Evolutionary conservation across 2,329 filamentous ascomycete species (phyloP), one percentile per base, ranked within the genome.

Genomic region (Didymosphaeria variabile): DNA sequence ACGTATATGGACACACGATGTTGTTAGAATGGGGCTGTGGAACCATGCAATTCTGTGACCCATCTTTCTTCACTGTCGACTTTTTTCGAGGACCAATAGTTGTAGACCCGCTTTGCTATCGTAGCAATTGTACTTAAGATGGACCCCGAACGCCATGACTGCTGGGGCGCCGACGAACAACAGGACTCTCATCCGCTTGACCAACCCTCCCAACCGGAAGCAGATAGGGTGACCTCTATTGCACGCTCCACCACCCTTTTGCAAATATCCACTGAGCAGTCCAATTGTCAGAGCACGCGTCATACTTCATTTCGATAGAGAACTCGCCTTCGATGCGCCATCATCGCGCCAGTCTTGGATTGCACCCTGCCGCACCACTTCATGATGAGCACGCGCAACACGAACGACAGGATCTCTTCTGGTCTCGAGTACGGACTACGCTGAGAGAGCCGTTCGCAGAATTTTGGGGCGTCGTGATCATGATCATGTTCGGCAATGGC

Each of bases 401-500:
- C 0, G 66, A 71, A 44, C 73, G 77, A 19, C 73, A 75, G 7
- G 67, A 77, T 34, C 61, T 81, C 21, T 60, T 76, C 13, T 82
- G 79, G 80, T 74, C 74, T 5, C 72, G 72, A 23, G 71, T 80
- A 45, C 63, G 79, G 19, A 63, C 72, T 6, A 73, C 72, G 1
- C 64, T 82, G 26, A 72, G 80, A 60, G 81, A 82, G 62, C 80
- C 80, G 0, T 79, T 82, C 34, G 76, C 79, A 0, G 81, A 82
- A 60, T 82, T 82, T 66, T 81, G 77, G 64, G 80, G 80, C 1
- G 73, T 75, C 0, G 73, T 78, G 21, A 75, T 81, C 32, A 75
- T 82, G 70, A 74, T 81, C 3, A 71, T 80, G 57, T 83, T 82
- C 61, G 80, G 79, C n/a, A 69, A 82, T 62, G 80, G 79, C 6